Percentiles rank a stretch among this genome's conserved stretches.
phyloP scores from a whole-genome alignment of 768 basidiomycete species.

The Lyophyllum semitale region DNA sequence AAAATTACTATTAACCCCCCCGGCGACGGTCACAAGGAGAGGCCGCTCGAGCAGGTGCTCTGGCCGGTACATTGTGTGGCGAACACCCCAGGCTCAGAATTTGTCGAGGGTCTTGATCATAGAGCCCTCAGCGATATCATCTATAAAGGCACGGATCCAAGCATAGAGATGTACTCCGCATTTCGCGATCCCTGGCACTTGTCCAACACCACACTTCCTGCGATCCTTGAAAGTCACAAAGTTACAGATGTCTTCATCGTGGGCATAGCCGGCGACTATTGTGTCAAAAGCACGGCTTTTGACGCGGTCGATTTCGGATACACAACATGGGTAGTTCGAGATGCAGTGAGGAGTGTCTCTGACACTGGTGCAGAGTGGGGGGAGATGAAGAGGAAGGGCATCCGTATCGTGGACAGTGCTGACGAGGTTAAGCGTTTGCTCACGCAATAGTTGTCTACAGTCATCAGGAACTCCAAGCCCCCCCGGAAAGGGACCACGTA shows the following conservation, averaged over 20 bases:
- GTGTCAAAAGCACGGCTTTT: conserved; percentile 62
- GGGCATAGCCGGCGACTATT: conserved; percentile 79
- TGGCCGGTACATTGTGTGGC: conserved; percentile 86
- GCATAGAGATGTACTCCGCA: conserved; percentile 81
- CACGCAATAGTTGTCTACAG: background rate
- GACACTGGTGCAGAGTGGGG: conserved; percentile 35
- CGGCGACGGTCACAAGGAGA: conserved; percentile 30
- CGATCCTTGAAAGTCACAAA: conserved; percentile 36
- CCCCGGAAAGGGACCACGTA: too few species aligned
- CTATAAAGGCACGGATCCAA: conserved; percentile 55
- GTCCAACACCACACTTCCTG: conserved; percentile 48
- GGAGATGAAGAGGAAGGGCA: conserved; percentile 35
- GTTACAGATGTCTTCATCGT: conserved; percentile 64
- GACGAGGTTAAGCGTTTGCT: conserved; percentile 30
- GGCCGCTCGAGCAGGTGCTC: conserved; percentile 52
- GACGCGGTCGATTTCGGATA: conserved; percentile 54
- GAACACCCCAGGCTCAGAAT: conserved; percentile 56
- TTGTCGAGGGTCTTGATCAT: conserved; percentile 54
- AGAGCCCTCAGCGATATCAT: conserved; percentile 43
- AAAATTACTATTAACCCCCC: conserved; percentile 45
- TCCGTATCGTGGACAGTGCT: conserved; percentile 29
- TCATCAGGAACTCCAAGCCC: too few species aligned
- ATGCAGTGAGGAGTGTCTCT: conserved; percentile 48
- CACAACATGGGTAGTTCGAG: conserved; percentile 49
- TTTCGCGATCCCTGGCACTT: conserved; percentile 63